Percentiles rank a stretch among this genome's conserved stretches.
phyloP scores from a whole-genome alignment of 2,329 filamentous ascomycete species.

The Immersiporthe knoxdaviesiana region DNA sequence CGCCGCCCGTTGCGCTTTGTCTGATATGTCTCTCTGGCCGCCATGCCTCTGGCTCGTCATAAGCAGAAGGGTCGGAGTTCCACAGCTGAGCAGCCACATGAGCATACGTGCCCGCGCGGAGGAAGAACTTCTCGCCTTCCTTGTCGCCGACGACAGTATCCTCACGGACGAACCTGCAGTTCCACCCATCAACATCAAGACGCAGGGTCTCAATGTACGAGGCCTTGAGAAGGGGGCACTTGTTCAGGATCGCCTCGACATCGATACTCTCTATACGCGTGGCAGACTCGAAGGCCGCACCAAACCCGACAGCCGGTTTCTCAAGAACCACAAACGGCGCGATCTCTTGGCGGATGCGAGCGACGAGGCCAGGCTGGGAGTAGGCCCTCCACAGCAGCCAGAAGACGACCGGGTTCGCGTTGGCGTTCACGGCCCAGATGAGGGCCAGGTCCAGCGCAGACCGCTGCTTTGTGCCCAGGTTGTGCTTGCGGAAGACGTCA shows the following conservation, averaged over 20 bases:
- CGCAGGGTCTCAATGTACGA: conserved; percentile 46
- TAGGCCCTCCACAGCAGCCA: conserved; percentile 49
- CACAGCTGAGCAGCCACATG: conserved; percentile 42
- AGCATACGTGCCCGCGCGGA: conserved; percentile 42
- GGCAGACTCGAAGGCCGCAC: conserved; percentile 41
- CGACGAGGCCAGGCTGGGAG: conserved; percentile 43
- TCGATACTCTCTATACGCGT: conserved; percentile 42
- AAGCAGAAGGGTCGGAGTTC: conserved; percentile 40
- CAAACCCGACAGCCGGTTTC: conserved; percentile 43
- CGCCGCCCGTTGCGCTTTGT: conserved; percentile 32
- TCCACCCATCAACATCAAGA: conserved; percentile 43
- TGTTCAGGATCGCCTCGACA: conserved; percentile 40
- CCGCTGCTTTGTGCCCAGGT: conserved; percentile 38
- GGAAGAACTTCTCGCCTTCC: conserved; percentile 34
- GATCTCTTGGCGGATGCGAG: conserved; percentile 45
- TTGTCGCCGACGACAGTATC: conserved; percentile 39
- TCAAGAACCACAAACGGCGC: conserved; percentile 38
- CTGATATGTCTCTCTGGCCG: conserved; percentile 40
- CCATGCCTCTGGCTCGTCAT: conserved; percentile 42
- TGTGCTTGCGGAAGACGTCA: conserved; percentile 31
- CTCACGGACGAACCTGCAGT: conserved; percentile 38
- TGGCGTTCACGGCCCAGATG: conserved; percentile 45
- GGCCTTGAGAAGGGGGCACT: conserved; percentile 45
- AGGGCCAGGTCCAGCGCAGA: conserved; percentile 42
- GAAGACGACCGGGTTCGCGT: conserved; percentile 42